A percentile compares a stretch with the other conserved stretches of the same genome.
Evolutionary conservation across 2,329 filamentous ascomycete genomes (phyloP).

Genomic region (Intubia oerlemansii): DNA sequence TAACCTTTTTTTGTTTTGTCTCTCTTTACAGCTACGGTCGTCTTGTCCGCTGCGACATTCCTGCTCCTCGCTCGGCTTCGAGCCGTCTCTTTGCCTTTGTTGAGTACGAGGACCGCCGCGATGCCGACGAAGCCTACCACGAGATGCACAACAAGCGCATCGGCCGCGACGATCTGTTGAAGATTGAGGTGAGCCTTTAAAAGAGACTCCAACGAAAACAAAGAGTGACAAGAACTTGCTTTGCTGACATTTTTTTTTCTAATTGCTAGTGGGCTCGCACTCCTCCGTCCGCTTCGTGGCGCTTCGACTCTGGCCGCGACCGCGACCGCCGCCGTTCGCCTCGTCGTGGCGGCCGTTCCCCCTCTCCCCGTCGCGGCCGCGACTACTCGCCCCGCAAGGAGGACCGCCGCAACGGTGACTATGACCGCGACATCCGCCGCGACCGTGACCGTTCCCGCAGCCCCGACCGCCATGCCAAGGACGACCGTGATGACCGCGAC

Average conservation of each 20-base stretch:
- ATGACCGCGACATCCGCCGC: constrained; percentile 51
- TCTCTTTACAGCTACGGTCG: constrained; percentile 95
- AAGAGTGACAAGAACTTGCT: too few species aligned
- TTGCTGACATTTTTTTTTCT: not conserved
- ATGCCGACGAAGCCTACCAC: constrained; percentile 96
- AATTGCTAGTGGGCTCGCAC: constrained; percentile 79
- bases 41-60: constrained; percentile 95
- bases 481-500: constrained; percentile 44
- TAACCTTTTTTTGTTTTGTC: too few species aligned
- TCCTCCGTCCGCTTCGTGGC: constrained; percentile 93
- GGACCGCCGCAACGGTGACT: constrained; percentile 46
- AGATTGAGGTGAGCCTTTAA: constrained; percentile 61
- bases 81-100: constrained; percentile 99
- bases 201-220: too few species aligned
- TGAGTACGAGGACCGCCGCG: constrained; percentile 94
- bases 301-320: constrained; percentile 81
- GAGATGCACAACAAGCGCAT: constrained; percentile 99
- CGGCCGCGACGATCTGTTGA: constrained; percentile 81
- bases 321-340: constrained; percentile 45
- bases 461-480: constrained; percentile 27
- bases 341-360: constrained; percentile 45
- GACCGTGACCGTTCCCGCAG: constrained; percentile 58
- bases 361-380: constrained; percentile 55
- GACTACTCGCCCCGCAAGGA: constrained; percentile 81
- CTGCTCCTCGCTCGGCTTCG: constrained; percentile 78